Base-by-base conservation (phyloP, 1,284 basidiomycete genomes). In the Butyriboletus appendiculatus region DNA sequence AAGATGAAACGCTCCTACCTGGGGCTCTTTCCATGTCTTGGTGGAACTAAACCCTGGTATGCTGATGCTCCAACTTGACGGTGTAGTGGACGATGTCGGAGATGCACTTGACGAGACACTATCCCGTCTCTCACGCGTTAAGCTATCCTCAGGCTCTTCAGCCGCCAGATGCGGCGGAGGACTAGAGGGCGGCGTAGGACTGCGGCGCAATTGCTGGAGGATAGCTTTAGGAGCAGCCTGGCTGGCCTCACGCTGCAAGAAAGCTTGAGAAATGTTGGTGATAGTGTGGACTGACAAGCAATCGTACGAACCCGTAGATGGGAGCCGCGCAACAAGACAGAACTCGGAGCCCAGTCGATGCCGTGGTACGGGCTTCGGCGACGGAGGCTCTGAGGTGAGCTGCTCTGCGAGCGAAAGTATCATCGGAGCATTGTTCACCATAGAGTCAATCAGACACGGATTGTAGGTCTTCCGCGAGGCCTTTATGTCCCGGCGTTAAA, bases 191-290 rank as follows among this genome's bases (percentile, higher is more conserved):
- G 69, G 76, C 5, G 72, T 72, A 12, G 73, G 75, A 59, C 73
- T 81, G 50, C 70, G 73, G 51, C 73, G 71, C 45, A 79, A 67
- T 56, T 80, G 82, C 34, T 69, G 73, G 37, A 81, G 65, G 22
- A 85, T 65, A 26, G 83, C 78, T 58, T 71, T 78, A 0, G 85
- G 84, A 15, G 80, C 85, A 43, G 75, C 63, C 33, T 68, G 66
- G 41, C 79, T 75, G 26, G 86, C 89, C 72, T 91, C 89, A 45
- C 88, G 81, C 69, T 80, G 75, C 22, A 91, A 68, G 60, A 88
- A 85, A 50, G 80, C 87, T 88, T 72, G 47, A 64, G 62, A 63
- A 55, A 55, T 30, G 59, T 63, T 63, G 57, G 66, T 33, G 50
- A 59, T 60, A 52, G 50, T 53, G 51, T 56, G 18, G 28, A 42